Evolutionary conservation across 352 stramenopile genomes (phyloP), one percentile per base, ranked within the genome.

Genomic region (Peronospora tabacina): DNA sequence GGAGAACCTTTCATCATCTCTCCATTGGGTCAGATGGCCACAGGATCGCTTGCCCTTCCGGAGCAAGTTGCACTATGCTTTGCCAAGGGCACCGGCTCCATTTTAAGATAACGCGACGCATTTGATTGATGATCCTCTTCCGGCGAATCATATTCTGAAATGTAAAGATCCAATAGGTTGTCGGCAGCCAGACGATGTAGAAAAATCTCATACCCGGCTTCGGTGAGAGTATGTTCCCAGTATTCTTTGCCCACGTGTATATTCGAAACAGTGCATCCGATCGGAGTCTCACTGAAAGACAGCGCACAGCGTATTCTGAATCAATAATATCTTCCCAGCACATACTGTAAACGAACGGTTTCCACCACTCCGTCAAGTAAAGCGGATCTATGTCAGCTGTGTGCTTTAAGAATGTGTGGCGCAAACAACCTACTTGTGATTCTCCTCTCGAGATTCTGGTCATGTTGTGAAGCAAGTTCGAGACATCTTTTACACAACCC

Each of bases 191-290:
- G 13, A 17, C 50, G 50, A 19, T 50, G 40, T 13, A 57, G 40
- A 50, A 44, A 49, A n/a, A 57, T 45, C 34, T 50, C 33, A 33
- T 46, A 57, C 46, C 35, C 41, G 10, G 15, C 42, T 47, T 26
- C 41, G 52, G 44, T 35, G 19, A 56, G 19, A 48, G 47, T 57
- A 9, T n/a, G 7, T 56, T 24, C 29, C 44, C 28, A 47, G 38
- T 33, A 9, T 15, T 28, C 35, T n/a, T 13, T 2, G 49, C 33
- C 41, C 41, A 57, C 1, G 11, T 2, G 20, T 43, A 47, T 26
- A 45, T 40, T 5, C 20, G 28, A 47, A 32, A n/a, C 33, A 57
- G 33, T 5, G 1, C n/a, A 19, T 26, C 33, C 3, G 40, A 36
- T 8, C 1, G 1, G 24, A 55, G n/a, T 12, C 17, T 55, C 26